A percentile compares a stretch with the other conserved stretches of the same genome.
Evolutionary conservation across 2,329 filamentous ascomycete genomes (phyloP).

Genomic region (Colletotrichum zoysiae): DNA sequence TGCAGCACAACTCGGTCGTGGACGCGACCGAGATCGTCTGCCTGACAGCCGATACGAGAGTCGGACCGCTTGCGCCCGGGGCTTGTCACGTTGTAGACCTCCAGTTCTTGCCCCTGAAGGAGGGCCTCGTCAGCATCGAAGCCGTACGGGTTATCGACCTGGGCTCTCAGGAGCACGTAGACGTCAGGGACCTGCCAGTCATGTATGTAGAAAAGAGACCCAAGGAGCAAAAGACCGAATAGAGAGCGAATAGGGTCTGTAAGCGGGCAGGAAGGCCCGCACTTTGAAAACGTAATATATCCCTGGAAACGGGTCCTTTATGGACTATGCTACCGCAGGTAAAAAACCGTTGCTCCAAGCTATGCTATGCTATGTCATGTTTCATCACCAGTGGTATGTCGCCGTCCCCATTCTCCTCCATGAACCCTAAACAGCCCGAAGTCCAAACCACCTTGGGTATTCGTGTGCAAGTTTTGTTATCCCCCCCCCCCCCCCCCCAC

Average conservation of each 20-base stretch:
- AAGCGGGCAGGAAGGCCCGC: neutral
- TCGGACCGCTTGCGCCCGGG: constrained; percentile 78
- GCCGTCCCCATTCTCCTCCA: constrained; percentile 2
- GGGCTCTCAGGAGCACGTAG: constrained; percentile 79
- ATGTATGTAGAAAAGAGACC: constrained; percentile 65
- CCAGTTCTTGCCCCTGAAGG: constrained; percentile 75
- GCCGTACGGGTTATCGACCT: constrained; percentile 80
- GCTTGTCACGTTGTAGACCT: constrained; percentile 81
- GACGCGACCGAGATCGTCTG: constrained; percentile 79
- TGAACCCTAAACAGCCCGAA: constrained; percentile 22
- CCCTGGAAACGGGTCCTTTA: neutral
- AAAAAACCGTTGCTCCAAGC: constrained; percentile 20
- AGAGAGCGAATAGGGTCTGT: constrained; percentile 4
- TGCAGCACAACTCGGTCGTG: constrained; percentile 74
- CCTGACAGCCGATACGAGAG: constrained; percentile 78
- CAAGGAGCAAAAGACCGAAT: constrained; percentile 31
- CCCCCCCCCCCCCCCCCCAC: no score
- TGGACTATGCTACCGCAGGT: constrained; percentile 14
- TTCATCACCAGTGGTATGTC: constrained; percentile 30
- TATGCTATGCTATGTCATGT: constrained; percentile 31
- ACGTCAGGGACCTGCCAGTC: constrained; percentile 80
- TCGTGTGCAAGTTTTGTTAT: constrained; percentile 10
- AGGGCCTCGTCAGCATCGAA: constrained; percentile 78
- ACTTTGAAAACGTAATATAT: constrained; percentile 9
- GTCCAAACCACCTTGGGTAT: constrained; percentile 23